Conservation (phyloP, 169 alveolate genomes). For the Eimeria sp. region DNA sequence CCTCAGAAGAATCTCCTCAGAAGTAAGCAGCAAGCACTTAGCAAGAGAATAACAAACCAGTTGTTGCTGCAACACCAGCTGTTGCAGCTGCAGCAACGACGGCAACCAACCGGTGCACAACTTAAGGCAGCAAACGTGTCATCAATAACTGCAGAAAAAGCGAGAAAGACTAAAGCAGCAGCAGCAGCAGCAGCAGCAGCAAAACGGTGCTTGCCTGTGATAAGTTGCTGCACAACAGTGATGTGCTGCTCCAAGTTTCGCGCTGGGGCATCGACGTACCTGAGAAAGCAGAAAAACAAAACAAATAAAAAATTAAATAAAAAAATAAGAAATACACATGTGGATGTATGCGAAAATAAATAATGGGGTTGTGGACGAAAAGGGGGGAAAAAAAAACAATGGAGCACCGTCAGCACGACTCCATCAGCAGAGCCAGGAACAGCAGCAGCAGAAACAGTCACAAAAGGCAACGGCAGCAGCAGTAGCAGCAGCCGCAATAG, state of each 20-base stretch:
- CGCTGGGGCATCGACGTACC: slow-evolving; percentile 57
- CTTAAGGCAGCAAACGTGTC: neutral
- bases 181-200: slow-evolving; percentile 2
- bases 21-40: neutral
- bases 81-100: neutral
- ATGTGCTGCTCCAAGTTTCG: slow-evolving; percentile 26
- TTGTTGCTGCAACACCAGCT: neutral
- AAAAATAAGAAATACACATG: neutral
- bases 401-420: neutral
- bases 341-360: neutral
- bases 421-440: neutral
- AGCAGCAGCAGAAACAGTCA: neutral
- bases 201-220: slow-evolving; percentile 50
- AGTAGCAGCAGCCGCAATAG: neutral
- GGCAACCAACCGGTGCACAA: neutral
- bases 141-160: neutral
- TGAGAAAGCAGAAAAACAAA: neutral
- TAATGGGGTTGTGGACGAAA: neutral
- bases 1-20: neutral
- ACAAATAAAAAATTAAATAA: neutral
- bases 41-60: neutral
- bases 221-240: slow-evolving; percentile 65
- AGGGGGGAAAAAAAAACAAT: neutral
- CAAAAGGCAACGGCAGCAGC: neutral
- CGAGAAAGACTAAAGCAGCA: neutral